Evolutionary conservation across 306 rosid genomes (phyloP), one percentile per base, ranked within the genome.

Genomic region (Cercis canadensis): DNA sequence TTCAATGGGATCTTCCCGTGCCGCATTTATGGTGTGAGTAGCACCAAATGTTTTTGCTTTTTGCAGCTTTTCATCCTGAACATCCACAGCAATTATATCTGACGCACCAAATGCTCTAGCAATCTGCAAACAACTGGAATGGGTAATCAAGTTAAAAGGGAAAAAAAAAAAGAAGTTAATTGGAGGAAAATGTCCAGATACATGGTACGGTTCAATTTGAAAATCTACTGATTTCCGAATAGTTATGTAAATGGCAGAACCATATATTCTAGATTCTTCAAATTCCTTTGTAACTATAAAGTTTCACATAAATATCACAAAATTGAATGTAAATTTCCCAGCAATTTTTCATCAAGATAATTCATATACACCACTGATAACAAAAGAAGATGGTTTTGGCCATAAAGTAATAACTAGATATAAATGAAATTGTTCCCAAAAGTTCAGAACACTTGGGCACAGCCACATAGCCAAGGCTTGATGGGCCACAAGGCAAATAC

Each of bases 81-180:
- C 72, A 77, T 94, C 98, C 61, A 90, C 96, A 54, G 98, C 98
- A 74, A 94, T 90, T 65, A 90, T 89, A 67, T 90, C 88, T 24
- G 98, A 89, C 54, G 98, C 97, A 76, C 98, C 98, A 76, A 94
- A 94, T 64, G 98, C 96, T 84, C 87, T 89, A 49, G 98, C 98
- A 69, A 90, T 90, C 98, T 90, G 98, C 92, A 94, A 83, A 86
- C 98, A 94, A 86, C 98, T 94, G 97, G 78, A 80, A 73, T 54
- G 66, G 57, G 57, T 59, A 62, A 75, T 41, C 50, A 43, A 57
- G 71, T 84, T 66, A 72, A 45, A n/a, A n/a, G n/a, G 67, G 16
- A 44, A 60, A 70, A 49, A 17, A 52, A 1, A 69, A 58, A 75
- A 61, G 49, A 54, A 43, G 21, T 63, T 63, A 49, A 72, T 49